Evolutionary conservation across 139 green algal genomes (phyloP).

Genomic region (Diplosphaera chodatii): DNA sequence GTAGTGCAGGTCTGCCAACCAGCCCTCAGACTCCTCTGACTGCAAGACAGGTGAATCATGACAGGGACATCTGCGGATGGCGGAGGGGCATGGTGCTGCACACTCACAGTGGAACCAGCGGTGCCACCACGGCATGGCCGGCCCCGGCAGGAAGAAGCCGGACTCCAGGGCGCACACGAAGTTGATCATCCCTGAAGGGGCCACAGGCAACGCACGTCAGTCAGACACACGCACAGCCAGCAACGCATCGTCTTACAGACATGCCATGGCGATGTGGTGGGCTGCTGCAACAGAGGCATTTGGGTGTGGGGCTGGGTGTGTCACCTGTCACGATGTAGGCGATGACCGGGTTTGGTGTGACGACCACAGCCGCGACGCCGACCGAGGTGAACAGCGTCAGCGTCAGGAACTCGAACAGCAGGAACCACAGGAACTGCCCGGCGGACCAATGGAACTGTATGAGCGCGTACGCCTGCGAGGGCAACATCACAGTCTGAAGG

Average conservation of each 20-base stretch:
- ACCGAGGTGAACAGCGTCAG: constrained; percentile 19
- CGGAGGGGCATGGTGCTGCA: too few relatives aligned
- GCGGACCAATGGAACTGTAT: constrained; percentile 20
- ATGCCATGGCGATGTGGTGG: too few relatives aligned
- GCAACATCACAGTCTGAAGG: too few relatives aligned
- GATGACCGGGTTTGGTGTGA: constrained; percentile 10
- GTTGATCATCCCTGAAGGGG: neutral
- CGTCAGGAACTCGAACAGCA: constrained; percentile 26
- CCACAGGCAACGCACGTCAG: neutral
- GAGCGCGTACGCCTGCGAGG: constrained; percentile 24
- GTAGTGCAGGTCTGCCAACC: too few relatives aligned
- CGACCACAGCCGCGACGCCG: neutral
- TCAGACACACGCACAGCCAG: too few relatives aligned
- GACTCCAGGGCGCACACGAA: neutral
- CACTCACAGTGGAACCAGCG: neutral
- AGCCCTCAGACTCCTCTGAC: too few relatives aligned
- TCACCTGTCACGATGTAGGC: constrained; percentile 6
- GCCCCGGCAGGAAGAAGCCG: neutral
- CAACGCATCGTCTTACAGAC: too few relatives aligned
- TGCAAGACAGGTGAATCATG: too few relatives aligned
- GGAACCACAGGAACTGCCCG: constrained; percentile 20
- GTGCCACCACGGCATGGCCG: neutral
- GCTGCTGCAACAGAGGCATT: too few relatives aligned
- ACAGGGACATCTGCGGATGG: too few relatives aligned
- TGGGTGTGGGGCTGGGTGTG: too few relatives aligned